phyloP scores from a whole-genome alignment of 2,329 filamentous ascomycete species.

The Neospermospora avenae region DNA sequence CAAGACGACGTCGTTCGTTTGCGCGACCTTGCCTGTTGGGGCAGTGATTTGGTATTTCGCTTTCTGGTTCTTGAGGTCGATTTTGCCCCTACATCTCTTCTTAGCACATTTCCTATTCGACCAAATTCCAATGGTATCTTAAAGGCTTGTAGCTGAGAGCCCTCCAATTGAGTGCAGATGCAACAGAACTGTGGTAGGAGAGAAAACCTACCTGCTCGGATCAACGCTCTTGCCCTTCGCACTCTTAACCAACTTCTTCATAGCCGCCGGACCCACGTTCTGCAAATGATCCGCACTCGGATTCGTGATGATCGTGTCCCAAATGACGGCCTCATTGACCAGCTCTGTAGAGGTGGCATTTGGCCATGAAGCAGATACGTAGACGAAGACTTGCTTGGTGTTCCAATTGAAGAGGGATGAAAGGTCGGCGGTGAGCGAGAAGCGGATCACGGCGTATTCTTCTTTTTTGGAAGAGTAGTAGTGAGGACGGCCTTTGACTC shows the following conservation, averaged over 20 bases:
- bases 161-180: background rate
- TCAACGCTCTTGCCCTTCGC: conserved; percentile 59
- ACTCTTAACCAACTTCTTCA: conserved; percentile 60
- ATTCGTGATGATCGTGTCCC: conserved; percentile 89
- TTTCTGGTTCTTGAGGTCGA: conserved; percentile 78
- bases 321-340: conserved; percentile 77
- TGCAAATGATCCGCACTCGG: conserved; percentile 60
- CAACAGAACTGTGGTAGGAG: background rate
- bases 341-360: conserved; percentile 33
- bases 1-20: conserved; percentile 70
- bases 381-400: conserved; percentile 97
- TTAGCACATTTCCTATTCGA: conserved; percentile 6
- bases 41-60: conserved; percentile 98
- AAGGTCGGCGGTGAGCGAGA: conserved; percentile 89
- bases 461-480: conserved; percentile 92
- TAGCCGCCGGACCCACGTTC: conserved; percentile 56
- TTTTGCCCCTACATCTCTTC: conserved; percentile 54
- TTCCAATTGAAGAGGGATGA: conserved; percentile 97
- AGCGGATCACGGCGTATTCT: conserved; percentile 92
- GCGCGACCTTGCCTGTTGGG: conserved; percentile 73
- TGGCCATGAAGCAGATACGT: conserved; percentile 79
- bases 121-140: too few relatives aligned
- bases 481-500: conserved; percentile 86
- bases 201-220: conserved; percentile 29
- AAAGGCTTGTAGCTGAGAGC: background rate